Evolutionary conservation across 2,329 filamentous ascomycete species (phyloP).

Genomic region (Trichoderma sp.): DNA sequence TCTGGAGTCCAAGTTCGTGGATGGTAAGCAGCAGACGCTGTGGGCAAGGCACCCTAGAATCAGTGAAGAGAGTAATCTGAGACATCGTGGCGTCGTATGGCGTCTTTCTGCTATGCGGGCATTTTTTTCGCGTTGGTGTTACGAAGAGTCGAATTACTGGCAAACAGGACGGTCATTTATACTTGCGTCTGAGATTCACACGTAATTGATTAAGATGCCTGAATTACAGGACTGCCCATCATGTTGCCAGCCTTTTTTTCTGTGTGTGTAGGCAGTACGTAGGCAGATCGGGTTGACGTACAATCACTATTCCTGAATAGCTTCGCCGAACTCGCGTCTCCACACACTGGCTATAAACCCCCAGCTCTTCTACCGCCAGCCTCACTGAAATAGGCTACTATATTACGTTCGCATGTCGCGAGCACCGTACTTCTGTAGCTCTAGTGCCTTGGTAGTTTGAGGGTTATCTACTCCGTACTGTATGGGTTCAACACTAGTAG

Average conservation of each 20-base stretch:
- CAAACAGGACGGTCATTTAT: not conserved
- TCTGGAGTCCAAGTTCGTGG: not conserved
- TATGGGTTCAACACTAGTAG: not conserved
- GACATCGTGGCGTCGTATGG: not conserved
- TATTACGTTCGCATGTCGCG: not conserved
- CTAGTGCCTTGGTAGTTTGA: not conserved
- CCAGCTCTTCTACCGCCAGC: not conserved
- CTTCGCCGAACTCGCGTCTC: not conserved
- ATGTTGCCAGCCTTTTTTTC: too few species aligned
- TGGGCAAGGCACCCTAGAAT: conserved; percentile 4
- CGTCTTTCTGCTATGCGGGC: not conserved
- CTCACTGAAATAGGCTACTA: not conserved
- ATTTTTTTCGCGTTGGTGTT: not conserved
- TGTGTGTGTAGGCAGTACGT: not conserved
- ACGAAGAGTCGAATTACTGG: not conserved
- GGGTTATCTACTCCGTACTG: not conserved
- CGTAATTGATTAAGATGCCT: not conserved
- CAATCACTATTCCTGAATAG: not conserved
- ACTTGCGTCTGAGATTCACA: not conserved
- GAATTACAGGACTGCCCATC: not conserved
- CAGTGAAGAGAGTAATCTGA: not conserved
- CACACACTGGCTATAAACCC: not conserved
- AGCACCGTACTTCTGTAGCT: not conserved
- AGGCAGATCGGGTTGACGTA: conserved; percentile 5
- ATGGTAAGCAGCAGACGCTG: not conserved